Percentiles rank a stretch among this genome's conserved stretches.
Conservation (phyloP, 192 early-diverging fungal species). For the Coemansia sp. region DNA sequence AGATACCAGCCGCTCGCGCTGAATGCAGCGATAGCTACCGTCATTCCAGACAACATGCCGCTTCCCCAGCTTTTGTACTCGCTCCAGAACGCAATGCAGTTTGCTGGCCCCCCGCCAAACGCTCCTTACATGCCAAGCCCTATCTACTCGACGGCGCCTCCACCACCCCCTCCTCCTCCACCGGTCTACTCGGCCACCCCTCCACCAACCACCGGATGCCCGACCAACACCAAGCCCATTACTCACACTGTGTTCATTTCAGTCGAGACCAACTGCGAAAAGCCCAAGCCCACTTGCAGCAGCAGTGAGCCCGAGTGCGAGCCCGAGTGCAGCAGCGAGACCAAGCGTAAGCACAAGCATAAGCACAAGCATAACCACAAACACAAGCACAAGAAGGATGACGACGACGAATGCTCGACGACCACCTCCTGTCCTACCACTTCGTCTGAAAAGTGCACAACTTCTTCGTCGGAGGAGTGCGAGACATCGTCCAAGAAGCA, state of each 20-base stretch:
- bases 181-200: no score
- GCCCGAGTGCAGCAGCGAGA: slow-evolving; percentile 9
- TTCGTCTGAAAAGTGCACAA: slow-evolving; percentile 5
- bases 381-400: background rate
- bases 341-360: slow-evolving; percentile 14
- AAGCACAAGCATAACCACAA: slow-evolving; percentile 24
- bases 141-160: background rate
- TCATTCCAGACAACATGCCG: slow-evolving; percentile 31
- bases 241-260: slow-evolving; percentile 45
- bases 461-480: background rate
- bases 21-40: slow-evolving; percentile 17
- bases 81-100: slow-evolving; percentile 24
- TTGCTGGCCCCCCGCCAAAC: background rate
- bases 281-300: slow-evolving; percentile 7
- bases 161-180: background rate
- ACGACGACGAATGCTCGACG: slow-evolving; percentile 7
- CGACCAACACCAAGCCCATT: background rate
- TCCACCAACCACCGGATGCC: background rate
- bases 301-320: slow-evolving; percentile 15
- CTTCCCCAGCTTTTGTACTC: slow-evolving; percentile 38
- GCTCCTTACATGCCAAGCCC: background rate
- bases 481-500: slow-evolving; percentile 20
- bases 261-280: slow-evolving; percentile 32
- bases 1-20: background rate
- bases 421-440: background rate